Evolutionary conservation across 768 basidiomycete genomes (phyloP), one percentile per base, ranked within the genome.

Genomic region (Mycena alexandri): DNA sequence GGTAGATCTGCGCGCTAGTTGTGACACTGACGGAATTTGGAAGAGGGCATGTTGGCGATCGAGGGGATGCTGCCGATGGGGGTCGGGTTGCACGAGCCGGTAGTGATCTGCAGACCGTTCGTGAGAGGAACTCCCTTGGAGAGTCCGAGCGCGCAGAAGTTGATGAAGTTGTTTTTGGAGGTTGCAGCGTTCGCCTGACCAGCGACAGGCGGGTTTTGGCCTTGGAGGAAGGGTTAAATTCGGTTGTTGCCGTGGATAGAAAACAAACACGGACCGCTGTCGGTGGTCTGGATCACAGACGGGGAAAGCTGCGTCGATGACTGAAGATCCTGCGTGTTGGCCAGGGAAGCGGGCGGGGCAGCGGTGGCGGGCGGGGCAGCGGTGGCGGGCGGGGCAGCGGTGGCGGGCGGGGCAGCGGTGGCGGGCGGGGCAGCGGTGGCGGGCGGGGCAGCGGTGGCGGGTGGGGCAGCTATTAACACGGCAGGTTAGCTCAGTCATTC

Each of bases 31-130:
- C 73, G 69, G 74, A 86, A 85, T 72, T 86, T 88, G 65, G 79
- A 76, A 9, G 82, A 81, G 3, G 89, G 86, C 79, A 83, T 81
- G 61, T 82, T 83, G 56, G 79, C 73, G n/a, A 78, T 75, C n/a
- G 83, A 79, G 2, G 83, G 83, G 69, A 91, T 87, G 58, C 80
- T 75, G 65, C 86, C 86, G 76, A 89, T 87, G 2, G 85, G 84
- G 16, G 84, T 82, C 25, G 86, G 83, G 74, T 90, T 90, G 77
- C 89, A 86, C 47, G 87, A 89, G 29, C 85, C 86, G 36, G 79
- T 79, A 14, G 75, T 72, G 70, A 87, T 80, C 72, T 84, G 87
- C 65, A 81, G 74, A 25, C 87, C 88, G 73, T 89, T 81, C 51
- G 88, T 89, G 71, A 89, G 79, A 8, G 84, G 84, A 48, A 84